A percentile compares a stretch with the other conserved stretches of the same genome.
Evolutionary conservation across 331 rosid genomes (phyloP).

Genomic region (Saraca asoca): DNA sequence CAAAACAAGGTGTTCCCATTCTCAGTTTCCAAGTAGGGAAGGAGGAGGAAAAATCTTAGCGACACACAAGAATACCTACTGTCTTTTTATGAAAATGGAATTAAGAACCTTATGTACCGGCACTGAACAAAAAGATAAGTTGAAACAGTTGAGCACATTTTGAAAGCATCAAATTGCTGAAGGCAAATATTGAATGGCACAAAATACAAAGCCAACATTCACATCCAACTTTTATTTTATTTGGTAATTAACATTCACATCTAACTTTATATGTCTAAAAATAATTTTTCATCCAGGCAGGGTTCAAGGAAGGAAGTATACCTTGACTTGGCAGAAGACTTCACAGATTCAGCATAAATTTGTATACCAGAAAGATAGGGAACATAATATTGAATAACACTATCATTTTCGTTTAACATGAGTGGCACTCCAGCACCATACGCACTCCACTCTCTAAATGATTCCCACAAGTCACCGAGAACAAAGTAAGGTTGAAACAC

Average conservation of each 20-base stretch:
- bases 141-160: not conserved
- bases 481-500: constrained; percentile 60
- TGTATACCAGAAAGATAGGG: constrained; percentile 76
- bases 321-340: constrained; percentile 51
- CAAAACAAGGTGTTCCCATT: not conserved
- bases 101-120: not conserved
- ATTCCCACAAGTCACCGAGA: constrained; percentile 76
- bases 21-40: not conserved
- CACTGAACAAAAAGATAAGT: not conserved
- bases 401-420: constrained; percentile 56
- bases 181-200: not conserved
- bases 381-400: constrained; percentile 70
- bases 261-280: not conserved
- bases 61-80: not conserved
- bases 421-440: constrained; percentile 85
- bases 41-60: not conserved
- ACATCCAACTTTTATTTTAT: not conserved
- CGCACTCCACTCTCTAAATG: constrained; percentile 80
- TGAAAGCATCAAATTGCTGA: not conserved
- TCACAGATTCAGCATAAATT: constrained; percentile 49
- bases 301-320: constrained; percentile 27
- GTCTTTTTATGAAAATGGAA: not conserved
- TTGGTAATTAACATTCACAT: not conserved
- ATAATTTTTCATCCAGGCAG: not conserved
- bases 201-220: constrained; percentile 1